These are phyloP conservation scores for Paramecium primaurelia DNA, from an alignment of 73 alveolate genomes.

Conservation along the genomic window DNA sequence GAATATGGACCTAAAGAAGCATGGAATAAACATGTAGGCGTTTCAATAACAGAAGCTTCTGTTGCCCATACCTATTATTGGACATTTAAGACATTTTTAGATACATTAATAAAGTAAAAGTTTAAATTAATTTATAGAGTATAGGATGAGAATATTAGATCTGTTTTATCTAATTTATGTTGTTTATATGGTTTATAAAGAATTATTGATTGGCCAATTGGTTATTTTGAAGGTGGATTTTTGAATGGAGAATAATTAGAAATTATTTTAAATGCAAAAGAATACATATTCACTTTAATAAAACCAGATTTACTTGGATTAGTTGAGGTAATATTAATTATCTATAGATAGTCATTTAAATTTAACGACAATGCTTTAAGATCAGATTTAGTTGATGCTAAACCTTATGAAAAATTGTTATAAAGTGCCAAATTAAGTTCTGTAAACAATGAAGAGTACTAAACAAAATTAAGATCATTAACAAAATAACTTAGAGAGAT, in stretches of 20 bases:
- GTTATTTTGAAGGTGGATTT: constrained; percentile 48
- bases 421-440: background rate
- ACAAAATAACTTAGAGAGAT: background rate
- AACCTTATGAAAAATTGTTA: constrained; percentile 11
- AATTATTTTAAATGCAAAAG: constrained; percentile 48
- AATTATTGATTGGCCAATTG: constrained; percentile 54
- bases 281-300: background rate
- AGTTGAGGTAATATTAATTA: constrained; percentile 23
- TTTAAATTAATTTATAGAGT: background rate
- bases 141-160: constrained; percentile 52
- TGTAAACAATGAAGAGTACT: background rate
- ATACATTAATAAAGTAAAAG: background rate
- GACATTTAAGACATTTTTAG: constrained; percentile 51
- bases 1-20: constrained; percentile 64
- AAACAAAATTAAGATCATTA: background rate
- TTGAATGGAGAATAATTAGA: constrained; percentile 51
- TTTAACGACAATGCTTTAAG: constrained; percentile 27
- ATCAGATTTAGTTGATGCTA: background rate
- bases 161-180: constrained; percentile 50
- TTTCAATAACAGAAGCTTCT: constrained; percentile 53
- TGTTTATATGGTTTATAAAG: constrained; percentile 51
- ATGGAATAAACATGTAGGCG: constrained; percentile 53
- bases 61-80: constrained; percentile 54
- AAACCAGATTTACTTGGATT: constrained; percentile 52
- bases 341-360: background rate